Evolutionary conservation across 805 yeast genomes (phyloP), one percentile per base, ranked within the genome.

Genomic region (Lipomyces yamanashiensis): DNA sequence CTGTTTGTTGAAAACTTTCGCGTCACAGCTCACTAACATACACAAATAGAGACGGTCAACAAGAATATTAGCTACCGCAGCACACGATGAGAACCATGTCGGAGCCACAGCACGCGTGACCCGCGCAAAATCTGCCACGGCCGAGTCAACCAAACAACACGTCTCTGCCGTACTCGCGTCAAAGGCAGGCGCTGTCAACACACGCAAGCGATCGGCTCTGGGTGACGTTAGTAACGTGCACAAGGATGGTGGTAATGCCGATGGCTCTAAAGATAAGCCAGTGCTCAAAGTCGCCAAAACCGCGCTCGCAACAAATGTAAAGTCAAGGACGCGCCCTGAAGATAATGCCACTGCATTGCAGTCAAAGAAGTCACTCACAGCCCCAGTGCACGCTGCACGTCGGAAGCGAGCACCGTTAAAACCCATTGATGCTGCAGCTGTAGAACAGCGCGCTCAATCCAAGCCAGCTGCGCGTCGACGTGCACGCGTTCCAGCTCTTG

Each of bases 141-240:
- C 45, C 39, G 62, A 55, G 39, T 28, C 49, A 34, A 21, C 51
- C 9, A 17, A 19, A 21, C 55, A n/a, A 37, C 54, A 8, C 10
- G 34, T 43, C 10, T 5, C 55, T 9, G 21, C 57, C 28, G 64
- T 41, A 13, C 59, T 62, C 34, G 50, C 45, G 37, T 50, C 64
- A 33, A 62, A 62, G 40, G 63, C 52, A 17, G 61, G 51, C 21
- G 54, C 47, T 13, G 37, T 15, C n/a, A 58, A 56, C 39, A 71
- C 69, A 23, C 68, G 74, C 15, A 71, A 74, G 45, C 72, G 77
- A n/a, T 71, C 74, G 13, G 77, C 78, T 7, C 65, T 75, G 39
- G 76, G 75, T 12, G 77, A 75, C 54, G 70, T 75, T 28, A 74
- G 77, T 59, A 75, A 75, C 50, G 70, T 73, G 51, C 67, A 64